Conservation (phyloP, 2,329 filamentous ascomycete species). For the Aspergillus pseudoglaucus region DNA sequence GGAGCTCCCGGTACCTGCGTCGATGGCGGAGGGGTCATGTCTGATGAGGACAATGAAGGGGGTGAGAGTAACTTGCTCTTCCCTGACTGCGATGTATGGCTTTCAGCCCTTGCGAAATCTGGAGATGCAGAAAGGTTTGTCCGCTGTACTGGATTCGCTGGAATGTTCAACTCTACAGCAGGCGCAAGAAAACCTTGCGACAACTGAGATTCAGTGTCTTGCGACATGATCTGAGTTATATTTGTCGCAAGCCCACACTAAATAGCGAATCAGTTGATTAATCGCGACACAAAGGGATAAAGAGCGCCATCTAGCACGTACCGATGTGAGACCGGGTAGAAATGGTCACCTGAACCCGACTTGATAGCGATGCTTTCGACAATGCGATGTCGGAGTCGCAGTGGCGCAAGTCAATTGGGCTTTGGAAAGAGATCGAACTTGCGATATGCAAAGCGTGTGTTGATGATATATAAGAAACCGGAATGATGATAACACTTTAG, state of each 20-base stretch:
- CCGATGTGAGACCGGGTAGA: no score
- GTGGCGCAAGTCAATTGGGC: no score
- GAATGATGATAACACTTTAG: background rate
- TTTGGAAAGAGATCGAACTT: no score
- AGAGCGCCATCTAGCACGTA: no score
- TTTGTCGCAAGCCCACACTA: background rate
- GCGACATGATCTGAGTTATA: conserved; percentile 24
- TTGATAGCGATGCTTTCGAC: no score
- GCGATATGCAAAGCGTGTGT: background rate
- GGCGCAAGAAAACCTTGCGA: conserved; percentile 32
- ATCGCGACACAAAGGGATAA: no score
- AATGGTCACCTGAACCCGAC: background rate
- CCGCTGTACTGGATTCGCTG: conserved; percentile 28
- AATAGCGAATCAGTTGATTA: conserved; percentile 1
- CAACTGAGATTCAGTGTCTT: conserved; percentile 18
- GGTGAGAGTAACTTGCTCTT: conserved; percentile 34
- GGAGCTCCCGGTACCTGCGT: conserved; percentile 47
- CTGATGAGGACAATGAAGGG: conserved; percentile 41
- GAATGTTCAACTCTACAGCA: conserved; percentile 32
- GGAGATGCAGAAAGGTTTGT: conserved; percentile 31
- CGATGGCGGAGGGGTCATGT: conserved; percentile 59
- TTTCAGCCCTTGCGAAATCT: conserved; percentile 24
- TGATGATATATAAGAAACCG: conserved; percentile 3
- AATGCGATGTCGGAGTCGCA: background rate
- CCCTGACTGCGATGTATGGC: conserved; percentile 28